A percentile compares a stretch with the other conserved stretches of the same genome.
Evolutionary conservation across 768 basidiomycete species (phyloP).

Genomic region (Mycena crocata): DNA sequence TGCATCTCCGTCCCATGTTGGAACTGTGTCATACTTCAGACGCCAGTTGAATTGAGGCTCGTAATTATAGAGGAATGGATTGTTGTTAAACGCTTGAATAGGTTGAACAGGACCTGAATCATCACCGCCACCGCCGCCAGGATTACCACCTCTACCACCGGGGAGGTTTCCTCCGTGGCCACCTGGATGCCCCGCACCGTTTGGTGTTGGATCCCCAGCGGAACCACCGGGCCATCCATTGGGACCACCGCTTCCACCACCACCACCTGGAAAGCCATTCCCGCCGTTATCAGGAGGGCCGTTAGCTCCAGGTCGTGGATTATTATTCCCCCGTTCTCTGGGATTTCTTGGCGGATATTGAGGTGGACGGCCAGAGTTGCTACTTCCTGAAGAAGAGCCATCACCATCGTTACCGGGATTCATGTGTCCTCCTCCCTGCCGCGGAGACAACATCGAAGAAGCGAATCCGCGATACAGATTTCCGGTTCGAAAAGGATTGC

Average conservation of each 20-base stretch:
- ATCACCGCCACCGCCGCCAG: too few species aligned
- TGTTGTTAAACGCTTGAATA: background rate
- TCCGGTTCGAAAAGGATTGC: too few species aligned
- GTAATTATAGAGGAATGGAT: background rate
- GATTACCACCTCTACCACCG: background rate
- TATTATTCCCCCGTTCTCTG: background rate
- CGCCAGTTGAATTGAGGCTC: constrained; percentile 6
- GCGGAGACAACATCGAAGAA: too few species aligned
- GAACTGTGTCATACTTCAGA: constrained; percentile 36
- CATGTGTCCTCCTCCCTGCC: too few species aligned
- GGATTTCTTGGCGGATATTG: background rate
- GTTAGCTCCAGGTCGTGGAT: background rate
- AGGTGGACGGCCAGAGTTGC: too few species aligned
- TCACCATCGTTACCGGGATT: too few species aligned
- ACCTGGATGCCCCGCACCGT: background rate
- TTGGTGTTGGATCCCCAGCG: too few species aligned
- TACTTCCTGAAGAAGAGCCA: too few species aligned
- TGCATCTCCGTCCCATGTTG: constrained; percentile 46
- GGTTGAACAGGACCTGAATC: too few species aligned
- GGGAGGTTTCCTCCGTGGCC: background rate
- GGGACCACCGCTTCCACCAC: constrained; percentile 1
- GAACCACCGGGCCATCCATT: background rate
- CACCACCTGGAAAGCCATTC: background rate
- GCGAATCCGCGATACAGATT: too few species aligned
- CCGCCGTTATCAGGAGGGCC: too few species aligned